Conservation (phyloP, 805 yeast genomes). For the Nakazawaea anatomiae region DNA sequence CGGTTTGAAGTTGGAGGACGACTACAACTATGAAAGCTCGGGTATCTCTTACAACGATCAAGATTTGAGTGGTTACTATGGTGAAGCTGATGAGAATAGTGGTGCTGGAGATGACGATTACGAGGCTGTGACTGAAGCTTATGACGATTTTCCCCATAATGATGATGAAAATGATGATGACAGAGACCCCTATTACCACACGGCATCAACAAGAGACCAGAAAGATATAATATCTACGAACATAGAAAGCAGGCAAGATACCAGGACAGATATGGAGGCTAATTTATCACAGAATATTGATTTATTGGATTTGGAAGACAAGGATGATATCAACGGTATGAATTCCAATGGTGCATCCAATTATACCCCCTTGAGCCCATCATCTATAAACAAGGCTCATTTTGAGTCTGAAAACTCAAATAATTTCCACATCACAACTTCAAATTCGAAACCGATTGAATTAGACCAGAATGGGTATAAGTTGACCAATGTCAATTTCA, state of each 20-base stretch:
- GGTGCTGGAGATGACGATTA: neutral
- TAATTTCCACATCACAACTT: neutral
- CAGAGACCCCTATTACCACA: too few relatives aligned
- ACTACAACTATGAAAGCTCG: neutral
- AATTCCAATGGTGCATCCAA: neutral
- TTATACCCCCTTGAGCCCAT: neutral
- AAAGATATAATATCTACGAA: neutral
- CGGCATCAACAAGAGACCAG: too few relatives aligned
- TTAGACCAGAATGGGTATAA: too few relatives aligned
- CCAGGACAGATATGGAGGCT: neutral
- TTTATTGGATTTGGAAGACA: neutral
- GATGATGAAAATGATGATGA: neutral
- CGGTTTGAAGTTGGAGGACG: neutral
- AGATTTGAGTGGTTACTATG: neutral
- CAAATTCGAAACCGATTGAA: neutral
- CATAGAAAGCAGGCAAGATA: neutral
- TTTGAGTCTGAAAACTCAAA: neutral
- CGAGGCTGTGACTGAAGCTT: neutral
- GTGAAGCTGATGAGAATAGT: neutral
- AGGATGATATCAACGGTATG: too few relatives aligned
- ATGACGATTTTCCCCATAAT: neutral
- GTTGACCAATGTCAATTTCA: neutral
- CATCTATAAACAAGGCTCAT: neutral
- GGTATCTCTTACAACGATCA: slow-evolving; percentile 1
- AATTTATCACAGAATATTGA: neutral